Base-by-base conservation (phyloP, 768 basidiomycete species). In the Boletus rufocinnamomeus region DNA sequence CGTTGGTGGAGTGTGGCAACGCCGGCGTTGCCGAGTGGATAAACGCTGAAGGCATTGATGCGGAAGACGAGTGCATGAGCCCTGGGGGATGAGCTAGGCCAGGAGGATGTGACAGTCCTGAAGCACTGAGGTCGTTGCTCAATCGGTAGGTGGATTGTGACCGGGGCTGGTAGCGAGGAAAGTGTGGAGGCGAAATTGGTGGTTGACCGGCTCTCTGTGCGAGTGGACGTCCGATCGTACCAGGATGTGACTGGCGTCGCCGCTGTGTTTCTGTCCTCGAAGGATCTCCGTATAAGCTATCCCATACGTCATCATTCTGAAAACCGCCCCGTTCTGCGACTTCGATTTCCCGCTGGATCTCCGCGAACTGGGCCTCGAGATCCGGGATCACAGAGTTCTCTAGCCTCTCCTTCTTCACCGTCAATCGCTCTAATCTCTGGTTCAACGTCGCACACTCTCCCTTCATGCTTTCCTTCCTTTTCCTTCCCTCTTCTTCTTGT, bases 351-450 rank as follows among this genome's bases (percentile, higher is more conserved):
- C 75, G 75, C 63, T 83, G 80, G 50, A 89, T 73, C 44, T 81
- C 81, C 58, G 75, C 75, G 44, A 93, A 75, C 69, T 86, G 83
- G 50, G 82, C 80, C 72, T 91, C 89, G 43, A 93, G 77, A 59
- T 89, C 89, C 1, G 80, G 80, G 19, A 93, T 77, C 16, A 80
- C 74, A 32, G 73, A 74, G 6, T 66, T 74, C 66, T 89, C 88
- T 52, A 91, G 71, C 68, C 82, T 88, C 52, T 91, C 90, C 66
- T 79, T 80, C 76, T 86, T 88, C 56, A 74, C 77, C 30, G 69
- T 78, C 53, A 93, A 72, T 66, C 83, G 84, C 58, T 96, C 94
- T 58, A 93, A 73, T 66, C 83, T 83, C 63, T 83, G 82, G 3
- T 74, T 78, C 56, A 88, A 69, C 1, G 74, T 73, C 8, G 79